Evolutionary conservation across 306 rosid species (phyloP).

Genomic region (Leucaena leucocephala): DNA sequence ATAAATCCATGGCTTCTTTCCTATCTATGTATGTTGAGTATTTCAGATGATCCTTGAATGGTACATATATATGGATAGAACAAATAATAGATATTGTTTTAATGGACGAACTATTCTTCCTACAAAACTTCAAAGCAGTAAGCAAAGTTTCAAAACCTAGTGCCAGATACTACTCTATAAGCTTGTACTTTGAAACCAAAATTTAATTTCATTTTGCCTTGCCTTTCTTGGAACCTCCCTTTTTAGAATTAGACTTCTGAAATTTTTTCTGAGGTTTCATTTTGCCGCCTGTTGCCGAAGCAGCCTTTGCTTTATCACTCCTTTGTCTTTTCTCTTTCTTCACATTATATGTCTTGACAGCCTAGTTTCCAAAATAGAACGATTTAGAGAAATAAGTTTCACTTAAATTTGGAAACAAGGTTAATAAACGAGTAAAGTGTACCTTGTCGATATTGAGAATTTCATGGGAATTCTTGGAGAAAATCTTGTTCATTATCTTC

Average conservation of each 20-base stretch:
- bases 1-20: not conserved
- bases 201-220: constrained; percentile 54
- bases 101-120: constrained; percentile 21
- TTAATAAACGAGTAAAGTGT: constrained; percentile 15
- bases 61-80: not conserved
- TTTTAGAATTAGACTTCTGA: constrained; percentile 47
- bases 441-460: constrained; percentile 86
- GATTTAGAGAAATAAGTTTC: not conserved
- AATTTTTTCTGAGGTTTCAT: constrained; percentile 67
- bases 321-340: constrained; percentile 72
- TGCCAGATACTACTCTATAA: constrained; percentile 18
- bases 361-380: constrained; percentile 50
- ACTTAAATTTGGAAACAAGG: constrained; percentile 9
- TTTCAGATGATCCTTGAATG: not conserved
- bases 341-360: constrained; percentile 69
- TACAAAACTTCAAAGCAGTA: constrained; percentile 39
- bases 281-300: constrained; percentile 55
- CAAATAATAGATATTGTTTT: constrained; percentile 5
- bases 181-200: constrained; percentile 24
- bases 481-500: constrained; percentile 78
- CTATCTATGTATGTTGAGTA: not conserved
- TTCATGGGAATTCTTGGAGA: constrained; percentile 82
- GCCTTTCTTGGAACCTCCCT: constrained; percentile 60
- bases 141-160: constrained; percentile 22
- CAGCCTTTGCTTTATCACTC: constrained; percentile 46